A percentile compares a stretch with the other conserved stretches of the same genome.
Conservation (phyloP, 129 eudicot species). For the Erigeron canadensis region DNA sequence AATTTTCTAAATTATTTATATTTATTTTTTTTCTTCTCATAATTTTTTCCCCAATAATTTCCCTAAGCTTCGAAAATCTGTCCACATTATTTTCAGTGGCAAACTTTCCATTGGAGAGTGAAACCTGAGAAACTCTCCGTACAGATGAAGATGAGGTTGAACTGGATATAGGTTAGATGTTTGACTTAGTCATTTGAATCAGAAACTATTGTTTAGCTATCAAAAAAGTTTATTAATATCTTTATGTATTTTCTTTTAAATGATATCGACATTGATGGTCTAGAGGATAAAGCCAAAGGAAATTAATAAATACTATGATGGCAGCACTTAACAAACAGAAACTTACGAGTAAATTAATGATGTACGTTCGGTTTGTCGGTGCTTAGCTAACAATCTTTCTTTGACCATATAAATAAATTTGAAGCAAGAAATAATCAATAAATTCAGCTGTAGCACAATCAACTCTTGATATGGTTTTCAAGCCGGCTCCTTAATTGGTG, state of each 20-base stretch:
- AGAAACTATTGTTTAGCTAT: background rate
- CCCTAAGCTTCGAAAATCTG: slow-evolving; percentile 61
- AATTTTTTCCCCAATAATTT: too few relatives aligned
- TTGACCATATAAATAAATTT: too few relatives aligned
- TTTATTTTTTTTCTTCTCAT: too few relatives aligned
- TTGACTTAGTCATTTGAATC: slow-evolving; percentile 1
- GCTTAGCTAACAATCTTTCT: too few relatives aligned
- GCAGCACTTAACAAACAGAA: slow-evolving; percentile 70
- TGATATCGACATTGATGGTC: slow-evolving; percentile 84
- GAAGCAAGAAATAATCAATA: too few relatives aligned
- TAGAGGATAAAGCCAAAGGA: slow-evolving; percentile 75
- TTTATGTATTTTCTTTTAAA: slow-evolving; percentile 41
- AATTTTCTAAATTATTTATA: too few relatives aligned
- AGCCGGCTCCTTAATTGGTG: too few relatives aligned
- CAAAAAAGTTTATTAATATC: background rate
- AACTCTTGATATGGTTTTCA: too few relatives aligned
- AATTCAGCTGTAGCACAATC: too few relatives aligned
- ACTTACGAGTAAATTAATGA: slow-evolving; percentile 70
- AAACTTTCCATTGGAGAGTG: slow-evolving; percentile 59
- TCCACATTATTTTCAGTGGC: slow-evolving; percentile 53
- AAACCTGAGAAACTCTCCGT: slow-evolving; percentile 35
- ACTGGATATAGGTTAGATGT: slow-evolving; percentile 72
- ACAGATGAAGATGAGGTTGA: slow-evolving; percentile 50
- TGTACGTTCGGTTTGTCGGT: too few relatives aligned
- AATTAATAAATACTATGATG: slow-evolving; percentile 58